Evolutionary conservation across 768 basidiomycete genomes (phyloP), one percentile per base, ranked within the genome.

Genomic region (Kwoniella mangroviensis): DNA sequence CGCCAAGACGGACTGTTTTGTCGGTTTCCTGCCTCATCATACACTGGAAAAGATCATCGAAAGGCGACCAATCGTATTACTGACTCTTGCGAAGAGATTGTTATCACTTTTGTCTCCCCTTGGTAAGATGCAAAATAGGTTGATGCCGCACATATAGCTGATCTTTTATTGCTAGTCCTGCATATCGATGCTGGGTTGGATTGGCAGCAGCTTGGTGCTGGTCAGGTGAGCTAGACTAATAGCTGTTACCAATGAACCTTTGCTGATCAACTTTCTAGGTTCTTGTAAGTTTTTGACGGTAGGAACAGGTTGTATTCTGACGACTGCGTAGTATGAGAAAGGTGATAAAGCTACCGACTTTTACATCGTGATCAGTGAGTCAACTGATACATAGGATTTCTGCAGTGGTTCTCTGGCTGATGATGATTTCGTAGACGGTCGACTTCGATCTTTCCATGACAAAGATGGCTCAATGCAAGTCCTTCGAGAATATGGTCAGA

Each of bases 1-100:
- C 41, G 94, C 97, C 4, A 98, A 98, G 85, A 98, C 95, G 0
- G 96, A 99, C 79, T 91, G 91, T n/a, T 99, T 96, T 77, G 97
- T 98, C 72, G 97, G 97, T 0, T 96, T 96, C 83, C 83, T 99
- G 34, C 92, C 97, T 1, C 89, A 92, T 2, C 88, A 90, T 78
- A 91, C 96, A 6, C 85, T 99, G 65, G 94, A 98, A 79, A 86
- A 92, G 24, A 86, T 99, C 65, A 87, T 98, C 52, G 97, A 98
- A 83, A 91, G 94, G 75, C 87, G 92, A 57, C 97, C 97, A 1
- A 98, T 99, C 63, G 97, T 99, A 2, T 86, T 98, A 12, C 85
- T 99, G 15, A 99, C 97, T 0, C 86, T 99, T 26, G 94, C 96
- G 0, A 99, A 98, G 82, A 89, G 97, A n/a, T 84, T 99, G 28